These are phyloP conservation scores for Cryomyces antarcticus DNA, from an alignment of 495 filamentous ascomycete genomes.

Conservation along the genomic window DNA sequence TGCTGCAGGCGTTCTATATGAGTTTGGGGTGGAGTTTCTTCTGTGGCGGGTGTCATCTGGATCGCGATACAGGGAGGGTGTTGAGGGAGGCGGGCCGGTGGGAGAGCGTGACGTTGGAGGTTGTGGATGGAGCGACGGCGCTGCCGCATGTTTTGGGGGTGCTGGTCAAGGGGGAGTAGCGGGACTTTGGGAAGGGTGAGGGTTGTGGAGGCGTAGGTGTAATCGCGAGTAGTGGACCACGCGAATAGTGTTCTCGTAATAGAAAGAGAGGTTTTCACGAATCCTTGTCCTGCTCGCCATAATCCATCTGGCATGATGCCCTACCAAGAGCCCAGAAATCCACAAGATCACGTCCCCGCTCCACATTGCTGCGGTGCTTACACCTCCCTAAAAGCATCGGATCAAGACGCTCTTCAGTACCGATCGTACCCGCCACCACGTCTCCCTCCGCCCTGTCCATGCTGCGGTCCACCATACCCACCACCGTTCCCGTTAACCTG, in stretches of 20 bases:
- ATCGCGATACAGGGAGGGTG: conserved; percentile 11
- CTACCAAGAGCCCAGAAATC: too few species aligned
- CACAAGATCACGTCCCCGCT: too few species aligned
- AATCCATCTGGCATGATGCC: too few species aligned
- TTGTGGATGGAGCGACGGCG: conserved; percentile 3
- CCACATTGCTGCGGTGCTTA: too few species aligned
- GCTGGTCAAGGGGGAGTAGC: conserved; percentile 7
- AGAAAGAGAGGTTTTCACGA: too few species aligned
- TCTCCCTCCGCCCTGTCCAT: conserved; percentile 5
- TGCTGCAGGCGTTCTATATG: conserved; percentile 11
- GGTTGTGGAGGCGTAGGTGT: not conserved
- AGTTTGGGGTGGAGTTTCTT: conserved; percentile 16
- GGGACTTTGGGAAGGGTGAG: not conserved
- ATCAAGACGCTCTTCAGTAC: not conserved
- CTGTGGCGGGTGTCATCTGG: conserved; percentile 15
- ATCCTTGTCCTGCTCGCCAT: too few species aligned
- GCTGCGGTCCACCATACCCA: conserved; percentile 7
- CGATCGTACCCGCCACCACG: conserved; percentile 6
- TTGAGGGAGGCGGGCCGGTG: conserved; percentile 9
- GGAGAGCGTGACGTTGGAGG: conserved; percentile 9
- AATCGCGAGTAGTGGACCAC: too few species aligned
- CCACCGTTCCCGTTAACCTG: not conserved
- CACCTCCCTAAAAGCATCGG: too few species aligned
- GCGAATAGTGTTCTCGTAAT: too few species aligned
- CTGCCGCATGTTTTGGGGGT: conserved; percentile 11